These are phyloP conservation scores for Euphorbia pulcherrima DNA, from an alignment of 345 rosid genomes.

Conservation along the genomic window DNA sequence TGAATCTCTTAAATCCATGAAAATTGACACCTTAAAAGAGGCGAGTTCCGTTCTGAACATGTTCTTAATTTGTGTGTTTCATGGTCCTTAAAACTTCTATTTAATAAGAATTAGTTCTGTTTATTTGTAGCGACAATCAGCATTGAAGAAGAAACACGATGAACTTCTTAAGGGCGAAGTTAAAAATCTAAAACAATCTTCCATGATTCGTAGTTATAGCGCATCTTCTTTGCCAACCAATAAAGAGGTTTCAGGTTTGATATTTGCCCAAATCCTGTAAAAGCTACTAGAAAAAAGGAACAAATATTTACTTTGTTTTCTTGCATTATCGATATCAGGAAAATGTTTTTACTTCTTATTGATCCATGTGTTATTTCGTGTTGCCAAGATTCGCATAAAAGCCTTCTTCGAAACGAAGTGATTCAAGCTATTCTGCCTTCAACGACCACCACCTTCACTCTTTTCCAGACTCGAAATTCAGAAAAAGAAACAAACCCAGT, in stretches of 20 bases:
- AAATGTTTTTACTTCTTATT: constrained; percentile 17
- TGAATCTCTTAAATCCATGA: background rate
- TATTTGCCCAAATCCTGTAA: constrained; percentile 20
- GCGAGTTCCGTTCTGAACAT: background rate
- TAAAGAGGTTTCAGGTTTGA: constrained; percentile 51
- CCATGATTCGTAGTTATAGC: constrained; percentile 18
- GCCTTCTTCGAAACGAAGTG: constrained; percentile 24
- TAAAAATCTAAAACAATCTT: constrained; percentile 28
- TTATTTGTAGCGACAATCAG: constrained; percentile 70
- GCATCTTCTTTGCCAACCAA: constrained; percentile 10
- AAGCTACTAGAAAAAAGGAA: background rate
- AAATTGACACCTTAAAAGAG: background rate
- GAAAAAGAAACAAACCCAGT: constrained; percentile 36
- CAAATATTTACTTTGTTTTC: background rate
- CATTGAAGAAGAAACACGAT: constrained; percentile 62
- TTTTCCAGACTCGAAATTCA: constrained; percentile 23
- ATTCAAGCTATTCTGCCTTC: constrained; percentile 14
- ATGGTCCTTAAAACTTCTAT: background rate
- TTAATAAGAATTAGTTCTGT: background rate
- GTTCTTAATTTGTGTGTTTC: background rate
- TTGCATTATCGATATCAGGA: constrained; percentile 2
- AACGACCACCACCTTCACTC: background rate
- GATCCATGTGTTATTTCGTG: constrained; percentile 30
- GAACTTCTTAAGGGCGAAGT: constrained; percentile 36
- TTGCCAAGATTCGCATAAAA: constrained; percentile 35